Percentiles rank a stretch among this genome's conserved stretches.
phyloP scores from a whole-genome alignment of 768 basidiomycete species.

The Amanita subjunquillea region DNA sequence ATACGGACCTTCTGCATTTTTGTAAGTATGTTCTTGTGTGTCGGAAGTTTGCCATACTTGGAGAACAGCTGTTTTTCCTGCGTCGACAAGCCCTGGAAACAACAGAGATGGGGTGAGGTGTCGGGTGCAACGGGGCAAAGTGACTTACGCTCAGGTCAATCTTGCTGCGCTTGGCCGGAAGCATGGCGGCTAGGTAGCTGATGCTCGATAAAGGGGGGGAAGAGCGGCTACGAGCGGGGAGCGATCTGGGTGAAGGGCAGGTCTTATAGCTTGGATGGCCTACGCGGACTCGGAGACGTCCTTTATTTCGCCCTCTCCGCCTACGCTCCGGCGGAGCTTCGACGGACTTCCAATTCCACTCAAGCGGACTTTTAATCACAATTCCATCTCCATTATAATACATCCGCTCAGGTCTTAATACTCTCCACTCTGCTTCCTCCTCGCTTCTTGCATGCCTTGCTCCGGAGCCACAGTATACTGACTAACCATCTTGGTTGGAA shows the following conservation, averaged over 20 bases:
- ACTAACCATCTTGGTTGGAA: neutral
- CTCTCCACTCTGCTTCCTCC: neutral
- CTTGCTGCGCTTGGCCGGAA: constrained; percentile 79
- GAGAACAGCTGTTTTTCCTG: constrained; percentile 93
- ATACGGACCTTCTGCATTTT: constrained; percentile 87
- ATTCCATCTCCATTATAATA: neutral
- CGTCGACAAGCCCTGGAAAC: constrained; percentile 59
- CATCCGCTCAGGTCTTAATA: neutral
- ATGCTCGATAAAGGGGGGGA: constrained; percentile 17
- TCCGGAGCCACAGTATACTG: neutral
- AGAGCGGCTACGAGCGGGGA: constrained; percentile 14
- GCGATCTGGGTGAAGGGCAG: constrained; percentile 12
- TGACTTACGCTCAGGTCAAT: constrained; percentile 82
- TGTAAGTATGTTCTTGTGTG: constrained; percentile 84
- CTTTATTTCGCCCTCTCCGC: constrained; percentile 5
- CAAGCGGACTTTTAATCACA: neutral
- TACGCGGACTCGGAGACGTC: neutral
- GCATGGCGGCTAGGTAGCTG: constrained; percentile 35
- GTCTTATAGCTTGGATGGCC: constrained; percentile 10
- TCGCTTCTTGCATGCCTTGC: neutral
- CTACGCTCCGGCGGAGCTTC: constrained; percentile 18
- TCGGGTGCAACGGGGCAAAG: constrained; percentile 17
- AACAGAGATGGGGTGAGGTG: neutral
- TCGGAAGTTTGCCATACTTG: constrained; percentile 90
- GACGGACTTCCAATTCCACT: constrained; percentile 16